phyloP scores from a whole-genome alignment of 2,329 filamentous ascomycete species.

The Cercospora janseana region DNA sequence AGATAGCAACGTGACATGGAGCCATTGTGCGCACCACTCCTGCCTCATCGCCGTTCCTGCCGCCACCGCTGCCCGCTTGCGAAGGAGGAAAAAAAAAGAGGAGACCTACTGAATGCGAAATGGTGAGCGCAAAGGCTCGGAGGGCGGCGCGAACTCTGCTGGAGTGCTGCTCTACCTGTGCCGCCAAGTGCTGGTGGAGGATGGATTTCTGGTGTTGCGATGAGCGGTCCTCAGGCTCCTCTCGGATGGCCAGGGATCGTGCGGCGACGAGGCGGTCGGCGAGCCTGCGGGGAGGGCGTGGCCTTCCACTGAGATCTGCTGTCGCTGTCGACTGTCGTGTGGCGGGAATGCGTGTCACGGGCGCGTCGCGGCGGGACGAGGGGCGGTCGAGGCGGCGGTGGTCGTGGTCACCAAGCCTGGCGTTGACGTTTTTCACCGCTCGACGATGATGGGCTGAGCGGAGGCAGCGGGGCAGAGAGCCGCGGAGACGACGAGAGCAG shows the following conservation, averaged over 20 bases:
- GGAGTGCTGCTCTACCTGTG: not conserved
- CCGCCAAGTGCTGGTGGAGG: not conserved
- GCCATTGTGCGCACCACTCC: not conserved
- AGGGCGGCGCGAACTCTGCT: not conserved
- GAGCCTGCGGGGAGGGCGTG: not conserved
- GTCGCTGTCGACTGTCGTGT: not conserved
- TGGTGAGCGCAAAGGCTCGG: conserved; percentile 36
- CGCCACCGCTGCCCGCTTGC: not conserved
- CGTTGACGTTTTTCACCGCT: conserved; percentile 13
- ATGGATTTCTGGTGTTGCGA: not conserved
- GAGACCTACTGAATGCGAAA: conserved; percentile 32
- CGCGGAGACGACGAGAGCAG: not conserved
- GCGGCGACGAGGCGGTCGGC: not conserved
- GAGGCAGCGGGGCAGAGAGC: not conserved
- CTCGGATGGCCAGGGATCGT: conserved; percentile 4
- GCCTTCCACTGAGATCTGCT: not conserved
- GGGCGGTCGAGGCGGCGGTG: not conserved
- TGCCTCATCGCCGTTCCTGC: conserved; percentile 9
- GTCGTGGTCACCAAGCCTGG: not conserved
- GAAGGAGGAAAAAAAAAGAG: conserved; percentile 8
- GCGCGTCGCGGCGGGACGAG: not conserved
- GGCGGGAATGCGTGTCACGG: not conserved
- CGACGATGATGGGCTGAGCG: not conserved
- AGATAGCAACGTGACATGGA: not conserved
- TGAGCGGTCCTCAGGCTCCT: not conserved